Base-by-base conservation (phyloP, 2,329 filamentous ascomycete genomes). In the Hypoxylon sp. region DNA sequence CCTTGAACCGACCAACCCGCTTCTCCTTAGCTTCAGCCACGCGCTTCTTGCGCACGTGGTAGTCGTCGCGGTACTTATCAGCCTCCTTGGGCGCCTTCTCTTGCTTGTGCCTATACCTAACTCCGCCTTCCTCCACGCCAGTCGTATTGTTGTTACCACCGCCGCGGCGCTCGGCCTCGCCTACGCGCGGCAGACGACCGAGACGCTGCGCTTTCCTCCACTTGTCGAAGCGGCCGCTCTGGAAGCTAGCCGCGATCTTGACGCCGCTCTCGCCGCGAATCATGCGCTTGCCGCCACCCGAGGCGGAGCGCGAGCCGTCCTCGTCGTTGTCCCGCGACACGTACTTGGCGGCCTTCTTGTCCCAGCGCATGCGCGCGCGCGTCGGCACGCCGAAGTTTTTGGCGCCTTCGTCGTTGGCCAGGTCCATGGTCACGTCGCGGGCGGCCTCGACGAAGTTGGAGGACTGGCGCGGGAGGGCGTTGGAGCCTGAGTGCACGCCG, bases 341-440 rank as follows among this genome's bases (percentile, higher is more conserved):
- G 82, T 98, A 99, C 82, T 98, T 98, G 82, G 93, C 97, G 76
- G 90, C 89, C 81, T 97, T 97, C 84, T 97, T 95, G 83, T 99
- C 96, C 96, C 96, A 99, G 72, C 96, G 91, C 90, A 97, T 91
- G 72, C 90, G 88, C 53, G 90, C 82, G 74, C 90, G 91, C 51
- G 90, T 88, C 2, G 94, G 89, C 74, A 93, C 90, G 68, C 90
- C 94, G 79, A 98, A 97, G 1, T 88, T 87, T 77, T 93, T 92
- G 74, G 89, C 88, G 10, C 88, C 88, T 73, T 98, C 96, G 81
- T 99, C 96, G 77, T 94, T 94, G 67, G 88, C 91, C 11, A 99
- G 89, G 80, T 98, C 96, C 93, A 99, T 97, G 42, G 94, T 92
- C 1, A 90, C 93, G 72, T 89, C 89, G 73, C 94, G 89, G n/a